Evolutionary conservation across 768 basidiomycete species (phyloP).

Genomic region (Mycena rebaudengoi): DNA sequence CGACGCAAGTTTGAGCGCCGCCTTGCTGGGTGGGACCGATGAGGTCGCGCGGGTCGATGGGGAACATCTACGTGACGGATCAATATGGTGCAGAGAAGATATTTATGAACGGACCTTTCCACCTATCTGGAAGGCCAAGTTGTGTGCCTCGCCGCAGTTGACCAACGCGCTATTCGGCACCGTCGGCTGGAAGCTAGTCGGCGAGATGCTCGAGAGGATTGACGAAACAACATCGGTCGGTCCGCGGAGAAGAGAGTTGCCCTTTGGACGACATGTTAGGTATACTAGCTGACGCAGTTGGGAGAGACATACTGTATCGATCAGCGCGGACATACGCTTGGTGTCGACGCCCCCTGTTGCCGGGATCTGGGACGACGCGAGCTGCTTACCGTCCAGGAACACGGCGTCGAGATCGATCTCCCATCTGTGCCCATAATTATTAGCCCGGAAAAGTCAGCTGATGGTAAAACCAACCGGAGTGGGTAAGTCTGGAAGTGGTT

Average conservation of each 20-base stretch:
- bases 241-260: constrained; percentile 77
- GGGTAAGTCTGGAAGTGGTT: constrained; percentile 40
- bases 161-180: constrained; percentile 40
- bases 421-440: constrained; percentile 52
- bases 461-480: constrained; percentile 43
- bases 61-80: constrained; percentile 52
- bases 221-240: constrained; percentile 69
- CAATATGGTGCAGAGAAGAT: not conserved
- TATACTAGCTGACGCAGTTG: not conserved
- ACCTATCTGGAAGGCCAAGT: constrained; percentile 69
- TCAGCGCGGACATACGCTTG: constrained; percentile 59
- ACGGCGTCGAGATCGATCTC: constrained; percentile 74
- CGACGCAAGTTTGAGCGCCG: constrained; percentile 55
- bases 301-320: constrained; percentile 63
- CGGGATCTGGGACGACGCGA: constrained; percentile 62
- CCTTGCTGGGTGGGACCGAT: constrained; percentile 48
- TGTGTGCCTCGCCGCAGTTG: constrained; percentile 63
- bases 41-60: constrained; percentile 78
- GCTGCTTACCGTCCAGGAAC: constrained; percentile 64
- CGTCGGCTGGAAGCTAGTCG: constrained; percentile 41
- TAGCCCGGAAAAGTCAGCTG: constrained; percentile 3
- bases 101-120: constrained; percentile 48
- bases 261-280: constrained; percentile 47
- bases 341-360: constrained; percentile 41
- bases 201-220: constrained; percentile 50